Conservation (phyloP, 345 rosid species). For the Arabidopsis thaliana region TAIR10.1 NC_003076.8:23000001-23000500, state of each 20-base stretch:
- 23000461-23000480: conserved; percentile 5
- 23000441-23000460: neutral
- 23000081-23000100: neutral
- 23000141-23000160: neutral
- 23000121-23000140: conserved; percentile 18
- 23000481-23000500: neutral
- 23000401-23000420: conserved; percentile 18
- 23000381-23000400: conserved; percentile 9
- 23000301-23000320: conserved; percentile 28
- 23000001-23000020: neutral
- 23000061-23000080: neutral
- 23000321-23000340: conserved; percentile 25
- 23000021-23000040: neutral
- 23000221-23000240: conserved; percentile 38
- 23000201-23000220: conserved; percentile 11
- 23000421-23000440: neutral
- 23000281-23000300: conserved; percentile 29
- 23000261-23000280: conserved; percentile 10
- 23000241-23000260: conserved; percentile 17
- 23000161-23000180: neutral
- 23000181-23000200: neutral
- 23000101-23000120: neutral
- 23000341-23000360: conserved; percentile 21
- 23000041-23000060: conserved; percentile 16
- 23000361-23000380: conserved; percentile 30